These are phyloP conservation scores for Auriculariales sp. DNA, from an alignment of 768 basidiomycete genomes.

Conservation along the genomic window DNA sequence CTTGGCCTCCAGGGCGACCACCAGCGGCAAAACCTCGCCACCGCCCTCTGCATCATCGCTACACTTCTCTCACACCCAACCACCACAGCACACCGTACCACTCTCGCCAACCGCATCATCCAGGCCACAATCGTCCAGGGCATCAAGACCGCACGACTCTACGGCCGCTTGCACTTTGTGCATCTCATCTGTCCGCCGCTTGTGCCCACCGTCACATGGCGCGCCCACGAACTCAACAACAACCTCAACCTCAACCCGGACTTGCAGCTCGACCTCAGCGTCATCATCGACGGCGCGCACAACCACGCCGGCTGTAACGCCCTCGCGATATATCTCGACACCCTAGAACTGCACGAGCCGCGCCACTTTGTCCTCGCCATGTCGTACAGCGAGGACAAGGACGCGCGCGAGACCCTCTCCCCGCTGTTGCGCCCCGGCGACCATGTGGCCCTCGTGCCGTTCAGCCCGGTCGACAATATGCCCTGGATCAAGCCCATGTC, in stretches of 20 bases:
- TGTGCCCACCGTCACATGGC: constrained; percentile 71
- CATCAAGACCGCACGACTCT: constrained; percentile 18
- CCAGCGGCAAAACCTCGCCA: constrained; percentile 72
- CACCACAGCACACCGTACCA: constrained; percentile 12
- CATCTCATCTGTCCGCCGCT: constrained; percentile 19
- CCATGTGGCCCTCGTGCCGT: constrained; percentile 40
- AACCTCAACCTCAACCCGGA: constrained; percentile 4
- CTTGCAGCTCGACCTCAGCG: constrained; percentile 12
- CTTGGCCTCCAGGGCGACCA: constrained; percentile 69
- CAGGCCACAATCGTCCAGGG: constrained; percentile 38
- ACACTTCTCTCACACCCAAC: constrained; percentile 30
- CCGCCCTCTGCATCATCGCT: constrained; percentile 49
- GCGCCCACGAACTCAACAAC: constrained; percentile 13
- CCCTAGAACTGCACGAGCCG: constrained; percentile 19
- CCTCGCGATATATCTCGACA: constrained; percentile 49
- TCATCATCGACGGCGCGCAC: constrained; percentile 90
- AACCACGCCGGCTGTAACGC: constrained; percentile 65
- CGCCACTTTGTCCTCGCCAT: constrained; percentile 67
- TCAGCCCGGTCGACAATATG: constrained; percentile 79
- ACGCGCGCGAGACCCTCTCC: constrained; percentile 50
- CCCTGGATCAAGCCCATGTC: constrained; percentile 74
- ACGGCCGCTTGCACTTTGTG: constrained; percentile 2
- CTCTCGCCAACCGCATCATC: constrained; percentile 26
- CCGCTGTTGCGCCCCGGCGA: constrained; percentile 42
- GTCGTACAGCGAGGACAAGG: constrained; percentile 80